Percentiles rank a stretch among this genome's conserved stretches.
phyloP scores from a whole-genome alignment of 495 filamentous ascomycete species.

The Chaetomium fimeti region DNA sequence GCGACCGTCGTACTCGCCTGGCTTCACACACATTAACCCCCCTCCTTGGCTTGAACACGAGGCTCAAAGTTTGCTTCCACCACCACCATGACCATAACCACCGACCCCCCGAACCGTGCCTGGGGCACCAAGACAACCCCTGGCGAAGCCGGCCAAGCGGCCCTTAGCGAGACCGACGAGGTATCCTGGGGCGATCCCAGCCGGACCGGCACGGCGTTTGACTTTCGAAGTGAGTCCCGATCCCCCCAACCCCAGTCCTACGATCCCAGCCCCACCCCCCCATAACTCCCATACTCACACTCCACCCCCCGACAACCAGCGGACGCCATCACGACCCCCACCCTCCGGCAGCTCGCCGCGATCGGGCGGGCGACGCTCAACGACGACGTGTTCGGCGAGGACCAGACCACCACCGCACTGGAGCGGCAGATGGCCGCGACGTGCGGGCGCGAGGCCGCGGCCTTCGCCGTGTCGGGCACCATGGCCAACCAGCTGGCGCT shows the following conservation, averaged over 20 bases:
- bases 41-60: background rate
- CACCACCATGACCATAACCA: background rate
- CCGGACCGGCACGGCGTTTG: background rate
- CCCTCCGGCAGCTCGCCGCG: background rate
- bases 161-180: background rate
- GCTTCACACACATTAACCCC: background rate
- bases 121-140: background rate
- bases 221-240: background rate
- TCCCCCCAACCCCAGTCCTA: background rate
- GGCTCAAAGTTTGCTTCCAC: background rate
- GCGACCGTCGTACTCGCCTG: background rate
- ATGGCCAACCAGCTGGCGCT: conserved; percentile 6
- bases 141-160: background rate
- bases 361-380: background rate
- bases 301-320: background rate
- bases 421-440: background rate
- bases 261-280: no score
- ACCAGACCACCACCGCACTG: background rate
- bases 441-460: background rate
- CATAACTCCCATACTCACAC: background rate
- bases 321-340: conserved; percentile 1
- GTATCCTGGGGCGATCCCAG: background rate
- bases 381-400: background rate
- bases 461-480: conserved; percentile 2
- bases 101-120: background rate